These are phyloP conservation scores for Waltergamsia citrina DNA, from an alignment of 2,329 filamentous ascomycete species.

Conservation along the genomic window DNA sequence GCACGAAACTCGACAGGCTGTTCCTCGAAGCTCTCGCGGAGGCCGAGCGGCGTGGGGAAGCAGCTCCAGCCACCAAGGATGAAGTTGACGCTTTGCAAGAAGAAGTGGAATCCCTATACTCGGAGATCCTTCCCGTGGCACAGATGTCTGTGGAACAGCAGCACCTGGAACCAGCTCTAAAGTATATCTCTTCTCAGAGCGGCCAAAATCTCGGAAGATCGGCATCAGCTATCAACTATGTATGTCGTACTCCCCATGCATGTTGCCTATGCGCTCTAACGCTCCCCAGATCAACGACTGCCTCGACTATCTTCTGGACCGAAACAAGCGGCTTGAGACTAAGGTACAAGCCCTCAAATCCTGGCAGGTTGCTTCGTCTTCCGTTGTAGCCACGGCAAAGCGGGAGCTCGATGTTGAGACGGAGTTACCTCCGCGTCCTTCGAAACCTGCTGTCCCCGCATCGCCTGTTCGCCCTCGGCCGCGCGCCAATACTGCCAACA, in stretches of 20 bases:
- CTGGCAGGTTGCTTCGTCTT: slow-evolving; percentile 28
- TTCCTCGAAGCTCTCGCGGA: slow-evolving; percentile 37
- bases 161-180: slow-evolving; percentile 50
- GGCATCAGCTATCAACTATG: slow-evolving; percentile 39
- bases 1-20: slow-evolving; percentile 44
- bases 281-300: slow-evolving; percentile 37
- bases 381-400: slow-evolving; percentile 31
- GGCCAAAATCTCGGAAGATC: slow-evolving; percentile 34
- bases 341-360: slow-evolving; percentile 34
- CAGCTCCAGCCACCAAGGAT: slow-evolving; percentile 16
- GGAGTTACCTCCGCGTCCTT: slow-evolving; percentile 10
- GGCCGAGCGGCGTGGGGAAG: slow-evolving; percentile 16
- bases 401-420: slow-evolving; percentile 27
- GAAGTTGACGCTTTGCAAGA: slow-evolving; percentile 45
- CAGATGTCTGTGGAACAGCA: slow-evolving; percentile 64
- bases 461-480: slow-evolving; percentile 25
- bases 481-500: slow-evolving; percentile 15
- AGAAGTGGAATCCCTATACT: slow-evolving; percentile 60
- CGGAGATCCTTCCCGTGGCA: slow-evolving; percentile 59
- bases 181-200: slow-evolving; percentile 30
- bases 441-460: slow-evolving; percentile 13
- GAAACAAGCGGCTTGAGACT: slow-evolving; percentile 29
- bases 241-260: slow-evolving; percentile 16
- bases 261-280: neutral
- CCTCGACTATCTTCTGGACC: slow-evolving; percentile 38